phyloP scores from a whole-genome alignment of 192 early-diverging fungal genomes.

The Martensiomyces pterosporus region DNA sequence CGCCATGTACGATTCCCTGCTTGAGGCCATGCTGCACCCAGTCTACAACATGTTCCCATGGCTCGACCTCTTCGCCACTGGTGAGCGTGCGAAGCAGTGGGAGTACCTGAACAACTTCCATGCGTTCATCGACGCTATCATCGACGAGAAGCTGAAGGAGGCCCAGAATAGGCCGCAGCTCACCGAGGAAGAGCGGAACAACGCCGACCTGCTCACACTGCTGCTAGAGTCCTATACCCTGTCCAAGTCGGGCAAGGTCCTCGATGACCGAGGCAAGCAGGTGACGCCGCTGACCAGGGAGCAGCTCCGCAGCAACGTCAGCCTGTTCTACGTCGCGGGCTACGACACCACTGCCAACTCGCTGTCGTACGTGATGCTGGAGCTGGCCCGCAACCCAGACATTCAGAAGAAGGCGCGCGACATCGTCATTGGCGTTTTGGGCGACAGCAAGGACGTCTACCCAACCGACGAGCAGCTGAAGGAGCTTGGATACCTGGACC shows the following conservation, averaged over 20 bases:
- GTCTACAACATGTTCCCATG: slow-evolving; percentile 52
- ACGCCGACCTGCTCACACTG: slow-evolving; percentile 53
- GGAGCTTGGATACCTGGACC: slow-evolving; percentile 50
- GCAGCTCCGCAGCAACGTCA: slow-evolving; percentile 50
- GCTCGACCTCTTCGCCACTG: slow-evolving; percentile 48
- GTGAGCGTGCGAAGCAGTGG: slow-evolving; percentile 39
- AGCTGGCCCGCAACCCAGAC: slow-evolving; percentile 42
- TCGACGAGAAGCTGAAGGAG: slow-evolving; percentile 25
- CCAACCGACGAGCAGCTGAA: slow-evolving; percentile 53
- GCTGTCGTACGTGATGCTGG: slow-evolving; percentile 50
- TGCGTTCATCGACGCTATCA: slow-evolving; percentile 47
- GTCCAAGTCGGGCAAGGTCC: slow-evolving; percentile 40
- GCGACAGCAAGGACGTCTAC: slow-evolving; percentile 50
- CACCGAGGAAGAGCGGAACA: slow-evolving; percentile 43
- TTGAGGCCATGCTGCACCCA: slow-evolving; percentile 42
- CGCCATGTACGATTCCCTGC: slow-evolving; percentile 46
- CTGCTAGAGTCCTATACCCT: slow-evolving; percentile 51
- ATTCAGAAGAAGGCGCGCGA: slow-evolving; percentile 55
- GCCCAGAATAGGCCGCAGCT: slow-evolving; percentile 33
- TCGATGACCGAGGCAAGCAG: slow-evolving; percentile 42
- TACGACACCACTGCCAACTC: slow-evolving; percentile 58
- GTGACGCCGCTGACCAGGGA: slow-evolving; percentile 38
- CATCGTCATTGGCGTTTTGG: slow-evolving; percentile 52
- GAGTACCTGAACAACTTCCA: slow-evolving; percentile 38
- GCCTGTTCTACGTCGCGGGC: slow-evolving; percentile 55